Evolutionary conservation across 805 yeast genomes (phyloP), one percentile per base, ranked within the genome.

Genomic region (Candida glaebosa): DNA sequence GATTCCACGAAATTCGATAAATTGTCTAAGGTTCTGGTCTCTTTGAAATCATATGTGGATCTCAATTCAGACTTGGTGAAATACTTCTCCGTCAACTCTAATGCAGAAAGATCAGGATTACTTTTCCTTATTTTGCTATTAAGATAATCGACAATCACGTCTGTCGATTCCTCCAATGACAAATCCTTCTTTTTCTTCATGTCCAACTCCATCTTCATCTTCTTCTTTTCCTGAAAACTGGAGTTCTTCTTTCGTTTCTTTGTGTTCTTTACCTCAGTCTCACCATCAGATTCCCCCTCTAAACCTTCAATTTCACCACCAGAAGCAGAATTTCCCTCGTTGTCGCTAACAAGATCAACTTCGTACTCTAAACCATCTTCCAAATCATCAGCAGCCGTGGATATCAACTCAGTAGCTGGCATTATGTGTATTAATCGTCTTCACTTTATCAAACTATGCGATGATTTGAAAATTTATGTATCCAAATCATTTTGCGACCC

Each of bases 321-420:
- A 22, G 54, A 61, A 9, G 51, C 65, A 9, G 60, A 58, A 22
- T 61, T 68, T 32, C 48, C 56, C 14, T 63, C 66, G 14, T 55
- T 73, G 3, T 57, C 59, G 9, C 51, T 61, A n/a, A 62, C 56
- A 20, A 63, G 51, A 31, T 74, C 77, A 18, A 76, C 67, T 4
- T 69, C 73, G 54, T 84, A 85, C 3, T 73, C 84, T 38, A 87
- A 65, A 2, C 88, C 91, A 56, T 87, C 95, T 39, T 86, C 90
- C 44, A 87, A 67, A 45, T 84, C 95, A 60, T 88, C 96, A 12
- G 75, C 84, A 15, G 38, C 46, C n/a, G 48, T 15, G 14, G 28
- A 24, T 24, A 8, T 24, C 28, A 24, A 8, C 28, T 24, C 28
- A 12, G 28, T 8, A 24, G 28, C 28, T 12, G 28, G 8, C 28